phyloP scores from a whole-genome alignment of 2,329 filamentous ascomycete species.

The Colletotrichum theobromicola region DNA sequence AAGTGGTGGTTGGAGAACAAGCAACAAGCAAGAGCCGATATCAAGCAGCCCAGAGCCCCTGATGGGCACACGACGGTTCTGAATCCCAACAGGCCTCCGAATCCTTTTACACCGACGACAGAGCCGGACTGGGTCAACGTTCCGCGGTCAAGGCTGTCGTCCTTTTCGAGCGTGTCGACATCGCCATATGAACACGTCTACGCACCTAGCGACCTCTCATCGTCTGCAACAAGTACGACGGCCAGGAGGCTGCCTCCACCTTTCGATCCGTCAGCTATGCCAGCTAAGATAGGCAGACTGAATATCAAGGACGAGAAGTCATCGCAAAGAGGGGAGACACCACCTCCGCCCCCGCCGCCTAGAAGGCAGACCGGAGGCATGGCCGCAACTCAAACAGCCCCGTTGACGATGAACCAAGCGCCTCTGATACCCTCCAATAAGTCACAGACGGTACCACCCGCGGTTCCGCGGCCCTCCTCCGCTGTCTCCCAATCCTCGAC shows the following conservation, averaged over 20 bases:
- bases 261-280: constrained; percentile 50
- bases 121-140: constrained; percentile 86
- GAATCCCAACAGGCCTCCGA: constrained; percentile 77
- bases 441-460: constrained; percentile 25
- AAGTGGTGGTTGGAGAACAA: constrained; percentile 76
- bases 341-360: constrained; percentile 52
- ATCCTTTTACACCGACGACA: constrained; percentile 77
- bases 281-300: constrained; percentile 50
- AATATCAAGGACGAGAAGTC: constrained; percentile 46
- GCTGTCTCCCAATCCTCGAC: constrained; percentile 35
- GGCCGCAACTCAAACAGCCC: neutral
- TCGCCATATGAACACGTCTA: constrained; percentile 65
- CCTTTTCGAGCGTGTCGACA: constrained; percentile 62
- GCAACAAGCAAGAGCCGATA: constrained; percentile 75
- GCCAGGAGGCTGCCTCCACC: constrained; percentile 58
- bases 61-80: constrained; percentile 62
- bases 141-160: constrained; percentile 57
- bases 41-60: constrained; percentile 65
- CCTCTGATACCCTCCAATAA: constrained; percentile 11
- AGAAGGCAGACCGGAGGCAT: constrained; percentile 40
- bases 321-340: constrained; percentile 35
- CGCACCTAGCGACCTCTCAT: constrained; percentile 51
- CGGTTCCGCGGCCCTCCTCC: constrained; percentile 36
- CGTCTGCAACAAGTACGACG: constrained; percentile 48
- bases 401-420: constrained; percentile 3